Base-by-base conservation (phyloP, 495 filamentous ascomycete genomes). In the Sporormia fimetaria region DNA sequence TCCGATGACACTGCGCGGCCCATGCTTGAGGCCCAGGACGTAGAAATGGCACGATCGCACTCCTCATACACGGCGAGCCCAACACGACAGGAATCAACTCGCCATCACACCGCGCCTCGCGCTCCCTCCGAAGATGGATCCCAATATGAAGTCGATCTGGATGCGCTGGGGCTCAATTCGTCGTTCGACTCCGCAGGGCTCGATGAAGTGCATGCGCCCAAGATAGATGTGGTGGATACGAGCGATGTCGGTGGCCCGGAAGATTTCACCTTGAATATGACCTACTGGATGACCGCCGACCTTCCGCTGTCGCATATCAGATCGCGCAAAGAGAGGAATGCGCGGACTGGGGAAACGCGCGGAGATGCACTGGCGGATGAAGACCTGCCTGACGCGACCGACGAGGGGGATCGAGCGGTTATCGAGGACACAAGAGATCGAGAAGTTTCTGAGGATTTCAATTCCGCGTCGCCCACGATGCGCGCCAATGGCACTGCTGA, bases 261-360 rank as follows among this genome's bases (percentile, higher is more conserved):
- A 39, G 60, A 63, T 44, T 63, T 63, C 38, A 63, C 60, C 8
- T 38, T 49, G 40, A 61, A 63, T 40, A 57, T 63, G 54, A 55
- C 44, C 6, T 45, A 40, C 27, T 63, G 56, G 56, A 61, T 63
- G 58, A 40, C 41, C 2, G 32, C 49, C 3, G 43, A 47, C 10
- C 35, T 52, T 3, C 40, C 43, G 14, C 28, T 41, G 4, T 18
- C 43, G 21, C 25, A 42, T 21, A 43, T 49, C 18, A 37, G 30
- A 17, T 49, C 46, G 18, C 31, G 46, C 12, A 49, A 49, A 15
- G 43, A 53, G 31, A 40, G 36, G 7, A 42, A 28, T 25, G 30
- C 25, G 21, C 33, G 22, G 8, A 41, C 39, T 9, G 17, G 27
- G 20, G 46, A 49, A 26, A 21, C 36, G 12, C 3, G 35, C 4